Conservation (phyloP, 2,329 filamentous ascomycete species). For the Stemphylium lycopersici region DNA sequence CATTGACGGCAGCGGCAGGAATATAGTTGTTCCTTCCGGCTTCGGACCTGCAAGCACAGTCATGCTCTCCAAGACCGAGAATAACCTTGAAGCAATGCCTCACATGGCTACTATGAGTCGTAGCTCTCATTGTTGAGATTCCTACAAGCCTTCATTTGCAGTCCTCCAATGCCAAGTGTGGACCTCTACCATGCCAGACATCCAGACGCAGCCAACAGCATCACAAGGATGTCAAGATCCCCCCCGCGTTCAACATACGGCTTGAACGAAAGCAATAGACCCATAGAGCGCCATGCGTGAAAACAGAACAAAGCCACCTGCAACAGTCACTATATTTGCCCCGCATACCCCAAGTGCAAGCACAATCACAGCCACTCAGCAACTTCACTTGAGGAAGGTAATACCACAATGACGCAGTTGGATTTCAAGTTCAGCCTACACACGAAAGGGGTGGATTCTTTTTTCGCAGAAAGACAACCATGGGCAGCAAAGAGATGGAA, state of each 20-base stretch:
- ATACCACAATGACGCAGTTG: neutral
- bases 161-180: too few species aligned
- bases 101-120: neutral
- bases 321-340: neutral
- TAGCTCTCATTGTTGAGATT: neutral
- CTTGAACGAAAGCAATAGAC: too few species aligned
- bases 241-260: too few species aligned
- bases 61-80: neutral
- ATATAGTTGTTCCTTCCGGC: conserved; percentile 22
- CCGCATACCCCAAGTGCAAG: neutral
- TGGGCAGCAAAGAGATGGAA: neutral
- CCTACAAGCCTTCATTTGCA: neutral
- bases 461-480: too few species aligned
- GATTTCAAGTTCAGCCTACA: neutral
- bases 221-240: too few species aligned
- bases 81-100: neutral
- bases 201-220: too few species aligned
- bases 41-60: neutral
- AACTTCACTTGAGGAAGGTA: neutral
- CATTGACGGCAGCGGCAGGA: conserved; percentile 14
- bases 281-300: too few species aligned
- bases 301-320: neutral
- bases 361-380: neutral
- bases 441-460: neutral
- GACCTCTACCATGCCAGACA: too few species aligned